Evolutionary conservation across 2,329 filamentous ascomycete genomes (phyloP).

Genomic region (Penicillium sp.): DNA sequence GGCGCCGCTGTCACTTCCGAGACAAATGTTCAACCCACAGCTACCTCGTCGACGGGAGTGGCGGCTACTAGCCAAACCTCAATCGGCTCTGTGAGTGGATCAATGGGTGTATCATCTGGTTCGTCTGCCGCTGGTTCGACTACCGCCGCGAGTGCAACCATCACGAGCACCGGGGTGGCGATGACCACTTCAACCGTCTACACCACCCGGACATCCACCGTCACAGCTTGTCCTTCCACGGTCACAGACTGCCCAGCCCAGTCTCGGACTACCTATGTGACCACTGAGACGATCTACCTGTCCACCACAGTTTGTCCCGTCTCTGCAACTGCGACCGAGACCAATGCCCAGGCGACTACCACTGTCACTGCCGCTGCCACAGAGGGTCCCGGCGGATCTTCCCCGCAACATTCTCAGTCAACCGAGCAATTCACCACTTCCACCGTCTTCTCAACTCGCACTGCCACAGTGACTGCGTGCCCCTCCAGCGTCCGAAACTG

Average conservation of each 20-base stretch:
- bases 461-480: conserved; percentile 24
- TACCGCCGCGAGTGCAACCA: not conserved
- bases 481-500: conserved; percentile 24
- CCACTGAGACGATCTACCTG: conserved; percentile 19
- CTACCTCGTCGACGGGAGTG: no score
- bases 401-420: not conserved
- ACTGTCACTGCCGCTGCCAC: not conserved
- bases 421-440: conserved; percentile 12
- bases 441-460: conserved; percentile 17
- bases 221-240: conserved; percentile 22
- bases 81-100: no score
- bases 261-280: conserved; percentile 11
- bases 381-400: not conserved
- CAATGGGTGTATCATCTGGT: not conserved
- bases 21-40: no score
- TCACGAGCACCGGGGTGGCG: not conserved
- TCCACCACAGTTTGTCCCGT: conserved; percentile 24
- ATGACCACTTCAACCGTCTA: conserved; percentile 21
- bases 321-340: not conserved
- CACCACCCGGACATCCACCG: conserved; percentile 18
- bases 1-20: no score
- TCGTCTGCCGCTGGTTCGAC: not conserved
- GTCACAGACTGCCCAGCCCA: conserved; percentile 24
- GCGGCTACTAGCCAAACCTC: no score
- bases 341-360: not conserved